These are phyloP conservation scores for Naematelia aurantialba DNA, from an alignment of 768 basidiomycete species.

Conservation along the genomic window DNA sequence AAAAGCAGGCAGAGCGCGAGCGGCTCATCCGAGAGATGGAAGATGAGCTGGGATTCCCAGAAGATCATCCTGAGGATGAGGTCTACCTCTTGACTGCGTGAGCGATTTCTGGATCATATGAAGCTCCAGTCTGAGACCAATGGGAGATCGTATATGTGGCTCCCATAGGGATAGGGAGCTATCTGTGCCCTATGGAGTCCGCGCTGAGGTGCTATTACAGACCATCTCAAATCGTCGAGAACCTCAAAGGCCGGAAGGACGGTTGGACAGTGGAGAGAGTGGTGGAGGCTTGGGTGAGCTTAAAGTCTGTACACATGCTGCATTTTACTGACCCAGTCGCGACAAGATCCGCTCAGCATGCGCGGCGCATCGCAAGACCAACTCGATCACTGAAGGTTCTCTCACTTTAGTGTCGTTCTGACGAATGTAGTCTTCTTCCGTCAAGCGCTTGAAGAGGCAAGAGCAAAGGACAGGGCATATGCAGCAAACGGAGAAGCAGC, in stretches of 20 bases:
- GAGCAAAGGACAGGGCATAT: constrained; percentile 66
- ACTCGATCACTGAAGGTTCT: constrained; percentile 75
- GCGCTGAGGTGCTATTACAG: constrained; percentile 7
- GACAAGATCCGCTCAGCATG: constrained; percentile 54
- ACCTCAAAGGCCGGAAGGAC: constrained; percentile 22
- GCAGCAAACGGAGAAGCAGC: constrained; percentile 57
- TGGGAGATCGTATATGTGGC: neutral
- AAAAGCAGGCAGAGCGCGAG: constrained; percentile 28
- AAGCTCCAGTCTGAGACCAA: neutral
- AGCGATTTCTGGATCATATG: neutral
- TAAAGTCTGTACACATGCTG: neutral
- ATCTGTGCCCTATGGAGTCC: neutral
- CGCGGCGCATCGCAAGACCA: constrained; percentile 63
- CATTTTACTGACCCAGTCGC: neutral
- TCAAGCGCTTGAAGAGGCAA: constrained; percentile 63
- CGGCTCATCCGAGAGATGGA: constrained; percentile 25
- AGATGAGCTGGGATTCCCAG: constrained; percentile 17
- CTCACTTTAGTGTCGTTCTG: neutral
- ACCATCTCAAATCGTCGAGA: constrained; percentile 31
- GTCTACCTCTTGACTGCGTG: constrained; percentile 9
- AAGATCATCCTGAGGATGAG: constrained; percentile 33
- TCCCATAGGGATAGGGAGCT: neutral
- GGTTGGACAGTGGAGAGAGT: constrained; percentile 52
- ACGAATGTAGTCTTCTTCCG: constrained; percentile 62
- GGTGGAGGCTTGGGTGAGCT: constrained; percentile 51